Percentiles rank a stretch among this genome's conserved stretches.
These are phyloP conservation scores for Clohesyomyces aquaticus DNA, from an alignment of 495 filamentous ascomycete species.

Conservation along the genomic window DNA sequence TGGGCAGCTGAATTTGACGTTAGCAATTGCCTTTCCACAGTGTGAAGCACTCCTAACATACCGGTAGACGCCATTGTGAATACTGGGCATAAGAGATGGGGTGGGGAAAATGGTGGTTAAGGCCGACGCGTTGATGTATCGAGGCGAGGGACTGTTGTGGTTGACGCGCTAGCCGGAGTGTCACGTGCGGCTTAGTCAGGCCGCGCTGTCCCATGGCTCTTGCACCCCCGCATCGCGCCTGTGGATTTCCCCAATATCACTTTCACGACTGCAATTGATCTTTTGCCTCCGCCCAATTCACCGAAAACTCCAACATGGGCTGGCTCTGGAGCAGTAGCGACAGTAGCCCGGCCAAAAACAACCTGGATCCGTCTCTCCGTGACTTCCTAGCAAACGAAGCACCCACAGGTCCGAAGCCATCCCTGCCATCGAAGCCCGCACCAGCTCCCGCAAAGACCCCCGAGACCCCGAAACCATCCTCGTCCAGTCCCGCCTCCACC, in stretches of 20 bases:
- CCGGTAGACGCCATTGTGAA: constrained; percentile 1
- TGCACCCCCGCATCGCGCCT: neutral
- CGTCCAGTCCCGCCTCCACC: neutral
- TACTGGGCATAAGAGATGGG: constrained; percentile 5
- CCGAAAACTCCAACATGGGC: constrained; percentile 21
- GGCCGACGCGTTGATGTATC: neutral
- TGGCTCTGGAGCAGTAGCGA: constrained; percentile 32
- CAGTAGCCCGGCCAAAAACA: constrained; percentile 20
- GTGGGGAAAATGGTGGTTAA: neutral
- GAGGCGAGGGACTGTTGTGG: constrained; percentile 1
- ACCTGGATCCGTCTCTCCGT: constrained; percentile 31
- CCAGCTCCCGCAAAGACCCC: constrained; percentile 6
- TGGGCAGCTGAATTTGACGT: neutral
- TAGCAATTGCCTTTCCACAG: neutral
- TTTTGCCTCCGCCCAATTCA: neutral
- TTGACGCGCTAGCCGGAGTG: neutral
- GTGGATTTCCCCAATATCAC: neutral
- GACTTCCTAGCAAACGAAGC: constrained; percentile 34
- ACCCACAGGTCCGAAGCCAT: constrained; percentile 16
- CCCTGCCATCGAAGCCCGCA: constrained; percentile 22
- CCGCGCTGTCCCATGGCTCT: neutral
- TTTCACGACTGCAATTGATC: neutral
- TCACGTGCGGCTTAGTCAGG: neutral
- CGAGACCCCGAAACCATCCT: constrained; percentile 8
- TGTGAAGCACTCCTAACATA: no score